Conservation (phyloP, 1,284 basidiomycete genomes). For the Retiboletus flavoniger region DNA sequence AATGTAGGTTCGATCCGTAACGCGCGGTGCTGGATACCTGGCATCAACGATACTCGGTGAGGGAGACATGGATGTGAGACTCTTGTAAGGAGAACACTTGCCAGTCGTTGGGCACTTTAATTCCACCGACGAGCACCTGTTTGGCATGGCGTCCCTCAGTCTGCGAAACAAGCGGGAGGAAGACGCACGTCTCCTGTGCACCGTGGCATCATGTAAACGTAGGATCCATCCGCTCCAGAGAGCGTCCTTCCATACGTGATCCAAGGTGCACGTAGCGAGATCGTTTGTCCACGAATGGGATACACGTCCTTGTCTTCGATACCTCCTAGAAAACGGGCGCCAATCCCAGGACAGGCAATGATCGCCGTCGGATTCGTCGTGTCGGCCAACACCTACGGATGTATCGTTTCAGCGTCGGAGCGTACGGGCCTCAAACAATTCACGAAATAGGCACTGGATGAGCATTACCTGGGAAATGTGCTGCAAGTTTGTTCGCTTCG, state of each 20-base stretch:
- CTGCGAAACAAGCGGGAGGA: not conserved
- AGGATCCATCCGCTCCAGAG: constrained; percentile 46
- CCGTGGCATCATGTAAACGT: constrained; percentile 73
- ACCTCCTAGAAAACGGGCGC: constrained; percentile 73
- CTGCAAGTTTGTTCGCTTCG: constrained; percentile 56
- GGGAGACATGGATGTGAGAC: not conserved
- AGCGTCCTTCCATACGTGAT: constrained; percentile 61
- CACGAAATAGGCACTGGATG: not conserved
- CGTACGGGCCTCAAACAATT: not conserved
- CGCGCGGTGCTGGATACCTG: constrained; percentile 57
- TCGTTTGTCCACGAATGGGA: constrained; percentile 86
- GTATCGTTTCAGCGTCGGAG: not conserved
- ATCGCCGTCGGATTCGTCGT: constrained; percentile 40
- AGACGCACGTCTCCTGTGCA: constrained; percentile 60
- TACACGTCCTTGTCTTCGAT: constrained; percentile 72
- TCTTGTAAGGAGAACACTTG: constrained; percentile 21
- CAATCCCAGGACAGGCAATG: constrained; percentile 64
- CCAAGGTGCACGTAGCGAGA: constrained; percentile 75
- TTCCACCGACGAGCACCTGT: constrained; percentile 69
- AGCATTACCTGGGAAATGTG: constrained; percentile 57
- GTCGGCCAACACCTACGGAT: constrained; percentile 16
- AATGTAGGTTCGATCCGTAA: constrained; percentile 61
- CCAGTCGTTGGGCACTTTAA: constrained; percentile 64
- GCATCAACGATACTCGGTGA: not conserved
- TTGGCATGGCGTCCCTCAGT: not conserved